Conservation (phyloP, 306 rosid species). For the Cucurbita pepo region DNA sequence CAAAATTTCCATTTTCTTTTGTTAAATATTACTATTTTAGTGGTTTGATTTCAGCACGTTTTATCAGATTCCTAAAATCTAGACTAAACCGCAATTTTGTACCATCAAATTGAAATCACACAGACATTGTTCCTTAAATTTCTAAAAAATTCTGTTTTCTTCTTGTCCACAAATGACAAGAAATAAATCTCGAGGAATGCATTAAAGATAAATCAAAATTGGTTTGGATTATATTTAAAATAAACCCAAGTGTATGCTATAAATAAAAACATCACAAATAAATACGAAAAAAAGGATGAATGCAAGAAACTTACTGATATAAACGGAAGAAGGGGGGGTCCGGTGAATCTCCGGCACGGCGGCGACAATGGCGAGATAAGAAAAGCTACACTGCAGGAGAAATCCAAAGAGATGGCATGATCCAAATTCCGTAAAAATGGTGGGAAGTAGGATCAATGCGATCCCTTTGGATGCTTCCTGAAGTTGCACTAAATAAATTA, state of each 20-base stretch:
- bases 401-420: slow-evolving; percentile 40
- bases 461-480: slow-evolving; percentile 27
- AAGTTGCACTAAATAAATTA: slow-evolving; percentile 7
- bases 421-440: slow-evolving; percentile 13
- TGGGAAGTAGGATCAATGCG: slow-evolving; percentile 22
- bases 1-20: too few species aligned
- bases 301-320: neutral
- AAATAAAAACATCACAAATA: too few species aligned
- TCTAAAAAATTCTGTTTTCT: neutral
- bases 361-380: neutral
- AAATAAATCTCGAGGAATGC: neutral
- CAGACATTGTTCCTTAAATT: neutral
- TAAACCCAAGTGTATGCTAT: too few species aligned
- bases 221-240: too few species aligned
- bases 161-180: neutral
- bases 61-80: neutral
- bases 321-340: neutral
- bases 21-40: too few species aligned
- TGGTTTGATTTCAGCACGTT: too few species aligned
- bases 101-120: neutral
- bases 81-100: neutral
- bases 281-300: too few species aligned
- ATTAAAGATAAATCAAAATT: too few species aligned
- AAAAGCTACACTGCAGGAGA: neutral
- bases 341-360: neutral